A percentile compares a stretch with the other conserved stretches of the same genome.
Conservation (phyloP, 129 eudicot species). For the Sambucus nigra region DNA sequence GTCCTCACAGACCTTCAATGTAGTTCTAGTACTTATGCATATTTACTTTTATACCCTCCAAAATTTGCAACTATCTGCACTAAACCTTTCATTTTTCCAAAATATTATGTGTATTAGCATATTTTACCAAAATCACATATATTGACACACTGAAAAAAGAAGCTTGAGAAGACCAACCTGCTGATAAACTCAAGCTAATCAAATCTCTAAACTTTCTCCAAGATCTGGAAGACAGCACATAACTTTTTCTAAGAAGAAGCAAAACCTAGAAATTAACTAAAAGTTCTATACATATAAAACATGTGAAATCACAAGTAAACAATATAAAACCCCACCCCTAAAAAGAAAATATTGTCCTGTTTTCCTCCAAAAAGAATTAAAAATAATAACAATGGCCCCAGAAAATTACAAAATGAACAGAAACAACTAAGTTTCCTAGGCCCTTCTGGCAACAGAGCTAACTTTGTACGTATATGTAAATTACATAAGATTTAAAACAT, state of each 20-base stretch:
- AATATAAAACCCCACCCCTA: background rate
- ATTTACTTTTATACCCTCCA: conserved; percentile 15
- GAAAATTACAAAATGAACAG: background rate
- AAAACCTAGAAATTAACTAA: background rate
- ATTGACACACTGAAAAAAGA: background rate
- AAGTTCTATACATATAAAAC: background rate
- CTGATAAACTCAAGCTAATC: conserved; percentile 19
- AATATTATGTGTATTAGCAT: too few relatives aligned
- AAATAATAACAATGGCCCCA: background rate
- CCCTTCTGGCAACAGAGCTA: background rate
- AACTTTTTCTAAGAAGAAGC: background rate
- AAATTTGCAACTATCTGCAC: conserved; percentile 14
- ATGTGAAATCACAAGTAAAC: background rate
- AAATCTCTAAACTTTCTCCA: conserved; percentile 13
- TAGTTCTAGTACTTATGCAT: background rate
- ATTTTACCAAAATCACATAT: too few relatives aligned
- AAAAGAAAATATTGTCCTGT: background rate
- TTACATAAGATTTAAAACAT: background rate
- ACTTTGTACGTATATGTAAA: background rate
- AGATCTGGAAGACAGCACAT: conserved; percentile 24
- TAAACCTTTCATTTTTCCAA: too few relatives aligned
- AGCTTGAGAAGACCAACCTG: conserved; percentile 13
- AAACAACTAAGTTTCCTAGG: background rate
- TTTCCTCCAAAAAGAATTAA: background rate
- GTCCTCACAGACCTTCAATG: background rate